A percentile compares a stretch with the other conserved stretches of the same genome.
Evolutionary conservation across 768 basidiomycete species (phyloP).

Genomic region (Goffeauzyma gilvescens): DNA sequence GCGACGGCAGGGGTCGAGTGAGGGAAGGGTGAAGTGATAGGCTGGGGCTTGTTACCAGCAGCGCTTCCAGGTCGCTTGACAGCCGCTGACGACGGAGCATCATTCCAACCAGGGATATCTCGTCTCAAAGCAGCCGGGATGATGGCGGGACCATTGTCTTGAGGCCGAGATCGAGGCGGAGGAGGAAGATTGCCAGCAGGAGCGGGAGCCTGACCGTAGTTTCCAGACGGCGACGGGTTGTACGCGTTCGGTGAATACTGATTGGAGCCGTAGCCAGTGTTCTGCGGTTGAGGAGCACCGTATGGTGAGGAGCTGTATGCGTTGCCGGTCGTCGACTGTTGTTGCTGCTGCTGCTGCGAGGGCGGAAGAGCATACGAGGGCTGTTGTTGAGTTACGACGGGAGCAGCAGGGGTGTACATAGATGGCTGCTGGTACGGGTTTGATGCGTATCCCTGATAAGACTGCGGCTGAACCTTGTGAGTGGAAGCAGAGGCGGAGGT

Average conservation of each 20-base stretch:
- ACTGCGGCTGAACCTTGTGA: slow-evolving; percentile 9
- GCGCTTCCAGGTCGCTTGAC: slow-evolving; percentile 41
- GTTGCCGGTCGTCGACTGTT: too few relatives aligned
- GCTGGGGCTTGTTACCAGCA: slow-evolving; percentile 40
- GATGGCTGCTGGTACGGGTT: slow-evolving; percentile 17
- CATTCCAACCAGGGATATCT: slow-evolving; percentile 71
- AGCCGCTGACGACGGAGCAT: slow-evolving; percentile 42
- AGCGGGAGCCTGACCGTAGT: slow-evolving; percentile 27
- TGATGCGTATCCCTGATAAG: slow-evolving; percentile 11
- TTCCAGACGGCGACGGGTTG: too few relatives aligned
- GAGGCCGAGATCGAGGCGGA: slow-evolving; percentile 23
- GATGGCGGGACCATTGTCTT: slow-evolving; percentile 31
- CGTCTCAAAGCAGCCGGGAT: slow-evolving; percentile 45
- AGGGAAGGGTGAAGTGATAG: slow-evolving; percentile 80
- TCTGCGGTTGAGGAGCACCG: too few relatives aligned
- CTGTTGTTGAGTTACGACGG: too few relatives aligned
- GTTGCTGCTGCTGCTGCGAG: too few relatives aligned
- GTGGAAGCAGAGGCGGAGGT: slow-evolving; percentile 7
- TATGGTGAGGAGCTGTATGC: too few relatives aligned
- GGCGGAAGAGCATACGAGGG: too few relatives aligned
- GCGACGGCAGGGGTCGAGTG: slow-evolving; percentile 8
- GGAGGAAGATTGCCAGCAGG: slow-evolving; percentile 28
- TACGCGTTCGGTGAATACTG: too few relatives aligned
- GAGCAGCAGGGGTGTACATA: slow-evolving; percentile 19
- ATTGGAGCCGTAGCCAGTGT: not conserved